A percentile compares a stretch with the other conserved stretches of the same genome.
Evolutionary conservation across 2,329 filamentous ascomycete species (phyloP).

Genomic region (Colletotrichum camelliae): DNA sequence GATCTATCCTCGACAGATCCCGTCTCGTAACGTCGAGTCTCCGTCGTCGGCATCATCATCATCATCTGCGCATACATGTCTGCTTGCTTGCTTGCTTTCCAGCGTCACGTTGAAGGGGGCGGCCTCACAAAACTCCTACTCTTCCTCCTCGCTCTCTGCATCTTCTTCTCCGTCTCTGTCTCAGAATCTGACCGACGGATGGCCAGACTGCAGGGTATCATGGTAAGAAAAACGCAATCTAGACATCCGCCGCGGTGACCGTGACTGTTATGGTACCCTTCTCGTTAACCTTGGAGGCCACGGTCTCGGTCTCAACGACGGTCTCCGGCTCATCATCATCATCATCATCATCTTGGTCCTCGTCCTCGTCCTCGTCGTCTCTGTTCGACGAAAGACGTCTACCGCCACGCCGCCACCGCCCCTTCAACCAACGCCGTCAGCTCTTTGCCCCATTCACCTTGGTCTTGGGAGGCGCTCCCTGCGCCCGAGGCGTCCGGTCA

Average conservation of each 20-base stretch:
- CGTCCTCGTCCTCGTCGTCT: not conserved
- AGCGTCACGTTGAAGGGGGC: conserved; percentile 24
- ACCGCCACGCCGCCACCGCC: conserved; percentile 21
- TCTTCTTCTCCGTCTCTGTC: not conserved
- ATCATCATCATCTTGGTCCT: not conserved
- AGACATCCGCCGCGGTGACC: conserved; percentile 11
- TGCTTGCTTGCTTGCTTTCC: conserved; percentile 5
- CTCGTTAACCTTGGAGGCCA: not conserved
- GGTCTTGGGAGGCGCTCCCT: not conserved
- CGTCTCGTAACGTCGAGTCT: not conserved
- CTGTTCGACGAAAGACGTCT: not conserved
- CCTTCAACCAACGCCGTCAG: conserved; percentile 27
- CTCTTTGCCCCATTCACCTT: conserved; percentile 6
- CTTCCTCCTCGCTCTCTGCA: not conserved
- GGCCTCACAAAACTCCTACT: not conserved
- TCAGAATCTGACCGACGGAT: not conserved
- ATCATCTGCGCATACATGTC: not conserved
- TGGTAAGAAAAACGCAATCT: conserved; percentile 17
- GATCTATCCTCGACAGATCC: not conserved
- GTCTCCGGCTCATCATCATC: not conserved
- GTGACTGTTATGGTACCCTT: conserved; percentile 17
- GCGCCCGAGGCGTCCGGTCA: conserved; percentile 20
- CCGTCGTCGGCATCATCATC: not conserved
- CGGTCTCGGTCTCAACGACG: not conserved
- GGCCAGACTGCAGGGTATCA: conserved; percentile 19